phyloP scores from a whole-genome alignment of 306 rosid genomes.

The peach (Prunus persica) region Prunus_persica_NCBIv2 NC_034009.1:1187001-1187500 shows the following conservation, averaged over 20 bases:
- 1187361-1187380: conserved; percentile 35
- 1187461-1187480: conserved; percentile 56
- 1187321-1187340: conserved; percentile 3
- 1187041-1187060: conserved; percentile 27
- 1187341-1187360: conserved; percentile 26
- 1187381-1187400: conserved; percentile 45
- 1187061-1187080: conserved; percentile 13
- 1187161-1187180: conserved; percentile 43
- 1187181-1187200: conserved; percentile 23
- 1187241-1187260: conserved; percentile 1
- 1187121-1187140: conserved; percentile 51
- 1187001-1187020: conserved; percentile 21
- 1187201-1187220: conserved; percentile 24
- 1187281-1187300: background rate
- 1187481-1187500: conserved; percentile 57
- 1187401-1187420: conserved; percentile 52
- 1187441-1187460: conserved; percentile 57
- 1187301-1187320: conserved; percentile 29
- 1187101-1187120: conserved; percentile 72
- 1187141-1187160: conserved; percentile 18
- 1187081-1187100: conserved; percentile 25
- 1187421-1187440: conserved; percentile 60
- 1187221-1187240: background rate
- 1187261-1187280: background rate
- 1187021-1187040: conserved; percentile 5